Evolutionary conservation across 139 green algal species (phyloP).

Genomic region (Astrephomene gubernaculifera): DNA sequence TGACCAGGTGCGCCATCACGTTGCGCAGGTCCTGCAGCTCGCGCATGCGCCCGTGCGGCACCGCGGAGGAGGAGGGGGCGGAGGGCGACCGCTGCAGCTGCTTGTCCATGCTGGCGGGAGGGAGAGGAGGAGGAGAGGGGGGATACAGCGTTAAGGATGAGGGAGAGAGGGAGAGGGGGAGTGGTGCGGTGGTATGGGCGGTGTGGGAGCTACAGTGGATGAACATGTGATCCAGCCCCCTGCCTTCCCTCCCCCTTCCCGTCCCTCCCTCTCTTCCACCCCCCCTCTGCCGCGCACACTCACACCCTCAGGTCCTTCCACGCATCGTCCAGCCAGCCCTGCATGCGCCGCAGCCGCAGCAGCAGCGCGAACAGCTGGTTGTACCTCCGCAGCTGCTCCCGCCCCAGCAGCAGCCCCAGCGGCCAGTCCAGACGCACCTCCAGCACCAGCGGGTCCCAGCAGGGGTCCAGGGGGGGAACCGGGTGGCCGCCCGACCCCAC

Average conservation of each 20-base stretch:
- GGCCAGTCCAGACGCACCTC: slow-evolving; percentile 81
- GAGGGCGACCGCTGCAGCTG: not conserved
- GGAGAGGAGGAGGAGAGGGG: not conserved
- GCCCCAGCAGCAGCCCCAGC: slow-evolving; percentile 87
- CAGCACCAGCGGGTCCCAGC: slow-evolving; percentile 86
- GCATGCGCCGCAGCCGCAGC: slow-evolving; percentile 82
- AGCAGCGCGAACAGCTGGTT: slow-evolving; percentile 86
- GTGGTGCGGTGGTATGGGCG: not conserved
- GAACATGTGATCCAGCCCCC: too few relatives aligned
- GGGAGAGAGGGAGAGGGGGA: not conserved
- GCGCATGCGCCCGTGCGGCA: not conserved
- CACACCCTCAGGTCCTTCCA: slow-evolving; percentile 66
- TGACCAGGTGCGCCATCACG: slow-evolving; percentile 85
- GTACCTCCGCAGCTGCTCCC: slow-evolving; percentile 68
- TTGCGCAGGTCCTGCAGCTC: slow-evolving; percentile 79
- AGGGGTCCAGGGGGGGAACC: slow-evolving; percentile 72
- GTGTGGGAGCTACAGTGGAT: not conserved
- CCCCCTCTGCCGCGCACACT: not conserved
- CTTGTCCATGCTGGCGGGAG: slow-evolving; percentile 22
- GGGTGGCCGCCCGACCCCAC: not conserved
- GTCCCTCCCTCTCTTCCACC: not conserved
- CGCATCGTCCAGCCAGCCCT: slow-evolving; percentile 75
- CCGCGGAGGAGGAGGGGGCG: not conserved
- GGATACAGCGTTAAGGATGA: not conserved
- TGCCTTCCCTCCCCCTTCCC: not conserved